These are phyloP conservation scores for Phytophthora pinifolia DNA, from an alignment of 352 stramenopile species.

Conservation along the genomic window DNA sequence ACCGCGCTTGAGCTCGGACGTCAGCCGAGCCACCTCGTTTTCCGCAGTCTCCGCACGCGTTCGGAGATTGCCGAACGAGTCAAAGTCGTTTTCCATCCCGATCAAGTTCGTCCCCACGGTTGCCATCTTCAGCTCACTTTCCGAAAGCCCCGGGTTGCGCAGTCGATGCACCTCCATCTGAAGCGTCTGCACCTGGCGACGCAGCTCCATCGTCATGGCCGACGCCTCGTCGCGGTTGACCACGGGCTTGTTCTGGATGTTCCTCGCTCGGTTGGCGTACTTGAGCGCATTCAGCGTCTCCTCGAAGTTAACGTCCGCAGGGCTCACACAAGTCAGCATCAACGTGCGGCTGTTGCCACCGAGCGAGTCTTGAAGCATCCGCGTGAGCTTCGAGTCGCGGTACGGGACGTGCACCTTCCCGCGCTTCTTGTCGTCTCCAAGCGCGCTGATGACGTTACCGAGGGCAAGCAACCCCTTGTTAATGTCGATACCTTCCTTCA, in stretches of 20 bases:
- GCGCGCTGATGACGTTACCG: constrained; percentile 97
- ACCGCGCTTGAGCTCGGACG: constrained; percentile 72
- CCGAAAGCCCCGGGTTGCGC: constrained; percentile 76
- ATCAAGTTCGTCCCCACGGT: constrained; percentile 65
- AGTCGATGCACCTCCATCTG: constrained; percentile 83
- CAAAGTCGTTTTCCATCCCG: constrained; percentile 66
- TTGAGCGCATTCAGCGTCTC: constrained; percentile 93
- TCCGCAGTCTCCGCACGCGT: constrained; percentile 76
- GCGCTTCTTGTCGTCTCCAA: constrained; percentile 92
- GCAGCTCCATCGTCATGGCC: constrained; percentile 68
- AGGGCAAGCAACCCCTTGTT: constrained; percentile 98
- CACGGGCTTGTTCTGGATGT: constrained; percentile 90
- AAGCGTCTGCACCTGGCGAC: constrained; percentile 76
- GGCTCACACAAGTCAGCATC: constrained; percentile 93
- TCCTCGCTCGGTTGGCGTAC: constrained; percentile 90
- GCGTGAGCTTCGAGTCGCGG: constrained; percentile 94
- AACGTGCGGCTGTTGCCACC: constrained; percentile 92
- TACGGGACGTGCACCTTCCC: constrained; percentile 93
- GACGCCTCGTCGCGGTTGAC: constrained; percentile 86
- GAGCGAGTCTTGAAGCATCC: constrained; percentile 92
- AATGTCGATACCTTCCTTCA: constrained; percentile 98
- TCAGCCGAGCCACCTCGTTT: constrained; percentile 75
- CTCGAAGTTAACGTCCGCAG: constrained; percentile 89
- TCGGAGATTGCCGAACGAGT: constrained; percentile 76
- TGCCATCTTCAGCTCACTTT: constrained; percentile 73